Base-by-base conservation (phyloP, 2,329 filamentous ascomycete species). In the Blumeriella jaapii region DNA sequence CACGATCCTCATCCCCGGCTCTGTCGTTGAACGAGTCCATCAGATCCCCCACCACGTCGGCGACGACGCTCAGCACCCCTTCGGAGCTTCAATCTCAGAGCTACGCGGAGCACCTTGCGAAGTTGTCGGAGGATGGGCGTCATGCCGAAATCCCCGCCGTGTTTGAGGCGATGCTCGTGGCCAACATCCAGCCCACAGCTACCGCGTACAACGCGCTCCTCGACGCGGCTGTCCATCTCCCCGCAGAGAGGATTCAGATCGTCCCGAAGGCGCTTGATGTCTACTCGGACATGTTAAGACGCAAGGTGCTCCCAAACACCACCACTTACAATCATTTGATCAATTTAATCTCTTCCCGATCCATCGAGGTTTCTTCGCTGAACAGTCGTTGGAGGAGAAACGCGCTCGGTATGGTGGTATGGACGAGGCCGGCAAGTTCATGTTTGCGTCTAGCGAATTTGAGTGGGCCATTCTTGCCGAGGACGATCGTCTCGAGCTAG, bases 281-380 rank as follows among this genome's bases (percentile, higher is more conserved):
- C 34, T 98, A 96, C 59, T 81, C 86, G 11, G 87, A 96, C 56
- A 96, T 98, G 91, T 75, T 94, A 49, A 77, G 80, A 46, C 81
- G 87, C 46, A 80, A 79, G 49, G 78, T 96, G 15, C 63, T 71
- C 13, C 87, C 89, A 6, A 80, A 95, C 56, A 76, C 78, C 35
- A 74, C 82, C 38, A 96, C 89, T 0, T 96, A 93, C 61, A 77
- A 85, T 54, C 86, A 86, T 20, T 67, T 98, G 12, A 82, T 98
- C 36, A 76, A 81, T 39, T 66, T 95, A 24, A 68, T 98, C 34
- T 81, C 87, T 12, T 72, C 76, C 10, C 78, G 86, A 46, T 86
- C 85, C 24, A 67, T 93, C 29, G 82, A 93, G 54, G 78, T 89
- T 6, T 70, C 78, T 14, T 68, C 72, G 18, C 68, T 82, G 55